Evolutionary conservation across 306 rosid species (phyloP).

Genomic region (Quillaja saponaria): DNA sequence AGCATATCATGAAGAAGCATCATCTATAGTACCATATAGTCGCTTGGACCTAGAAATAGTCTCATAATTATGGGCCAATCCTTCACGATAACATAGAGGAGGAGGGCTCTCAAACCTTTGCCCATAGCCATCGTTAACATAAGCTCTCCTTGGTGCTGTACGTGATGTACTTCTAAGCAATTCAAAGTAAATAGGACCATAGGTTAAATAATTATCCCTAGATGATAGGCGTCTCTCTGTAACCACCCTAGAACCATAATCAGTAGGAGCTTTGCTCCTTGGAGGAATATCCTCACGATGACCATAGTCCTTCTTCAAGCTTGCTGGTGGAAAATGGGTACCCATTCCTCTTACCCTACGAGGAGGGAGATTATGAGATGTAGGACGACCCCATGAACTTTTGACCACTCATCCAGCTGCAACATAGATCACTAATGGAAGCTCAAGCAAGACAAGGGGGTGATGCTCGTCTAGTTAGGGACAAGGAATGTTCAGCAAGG

Average conservation of each 20-base stretch:
- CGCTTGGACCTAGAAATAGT: constrained; percentile 81
- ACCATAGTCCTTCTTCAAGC: constrained; percentile 70
- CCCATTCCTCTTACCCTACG: constrained; percentile 72
- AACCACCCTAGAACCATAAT: constrained; percentile 74
- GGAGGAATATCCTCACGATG: constrained; percentile 81
- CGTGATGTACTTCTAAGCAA: constrained; percentile 71
- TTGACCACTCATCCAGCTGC: constrained; percentile 52
- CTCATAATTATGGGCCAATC: constrained; percentile 72
- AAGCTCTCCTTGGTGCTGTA: constrained; percentile 71
- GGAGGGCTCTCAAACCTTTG: constrained; percentile 80
- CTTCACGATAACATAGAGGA: constrained; percentile 70
- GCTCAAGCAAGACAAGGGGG: too few species aligned
- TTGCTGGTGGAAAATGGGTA: constrained; percentile 61
- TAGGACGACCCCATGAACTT: constrained; percentile 79
- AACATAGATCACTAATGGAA: too few species aligned
- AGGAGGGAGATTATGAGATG: constrained; percentile 58
- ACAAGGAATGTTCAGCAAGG: too few species aligned
- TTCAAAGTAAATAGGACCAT: constrained; percentile 69
- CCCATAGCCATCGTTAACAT: constrained; percentile 78
- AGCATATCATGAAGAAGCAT: constrained; percentile 71
- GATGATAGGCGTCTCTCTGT: constrained; percentile 76
- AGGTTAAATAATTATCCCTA: constrained; percentile 71
- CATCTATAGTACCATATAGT: constrained; percentile 69
- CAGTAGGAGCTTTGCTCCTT: constrained; percentile 68
- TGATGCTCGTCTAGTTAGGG: too few species aligned